Conservation (phyloP, 495 filamentous ascomycete genomes). For the Clavariopsis aquatica region DNA sequence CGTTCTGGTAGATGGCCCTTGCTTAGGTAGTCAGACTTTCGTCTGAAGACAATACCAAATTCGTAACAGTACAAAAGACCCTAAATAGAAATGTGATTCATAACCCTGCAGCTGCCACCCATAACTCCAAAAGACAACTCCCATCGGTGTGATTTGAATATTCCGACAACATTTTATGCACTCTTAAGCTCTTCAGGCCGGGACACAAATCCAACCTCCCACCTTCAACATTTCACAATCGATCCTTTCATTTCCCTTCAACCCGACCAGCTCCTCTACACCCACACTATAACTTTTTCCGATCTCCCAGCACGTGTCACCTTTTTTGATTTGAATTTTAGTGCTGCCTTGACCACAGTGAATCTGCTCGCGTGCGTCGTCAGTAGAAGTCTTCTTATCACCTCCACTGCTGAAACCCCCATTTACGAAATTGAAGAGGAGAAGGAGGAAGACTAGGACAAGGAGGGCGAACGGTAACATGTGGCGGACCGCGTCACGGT, state of each 20-base stretch:
- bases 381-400: background rate
- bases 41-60: background rate
- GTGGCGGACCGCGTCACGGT: slow-evolving; percentile 29
- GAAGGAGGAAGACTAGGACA: slow-evolving; percentile 32
- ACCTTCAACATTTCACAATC: slow-evolving; percentile 28
- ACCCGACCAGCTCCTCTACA: slow-evolving; percentile 25
- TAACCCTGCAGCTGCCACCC: background rate
- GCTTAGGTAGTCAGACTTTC: slow-evolving; percentile 23
- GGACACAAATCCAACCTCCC: slow-evolving; percentile 32
- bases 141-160: too few species aligned
- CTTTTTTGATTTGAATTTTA: slow-evolving; percentile 23
- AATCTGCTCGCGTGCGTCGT: slow-evolving; percentile 8
- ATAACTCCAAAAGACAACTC: background rate
- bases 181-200: slow-evolving; percentile 6
- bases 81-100: background rate
- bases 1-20: slow-evolving; percentile 16
- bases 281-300: slow-evolving; percentile 25
- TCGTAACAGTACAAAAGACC: too few species aligned
- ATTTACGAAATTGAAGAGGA: slow-evolving; percentile 29
- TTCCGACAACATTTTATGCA: too few species aligned
- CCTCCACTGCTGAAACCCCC: slow-evolving; percentile 1
- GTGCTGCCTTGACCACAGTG: slow-evolving; percentile 22
- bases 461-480: slow-evolving; percentile 39
- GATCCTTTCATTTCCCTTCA: slow-evolving; percentile 28
- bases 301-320: slow-evolving; percentile 34